Evolutionary conservation across 768 basidiomycete genomes (phyloP).

Genomic region (Phanerochaete carnosa): DNA sequence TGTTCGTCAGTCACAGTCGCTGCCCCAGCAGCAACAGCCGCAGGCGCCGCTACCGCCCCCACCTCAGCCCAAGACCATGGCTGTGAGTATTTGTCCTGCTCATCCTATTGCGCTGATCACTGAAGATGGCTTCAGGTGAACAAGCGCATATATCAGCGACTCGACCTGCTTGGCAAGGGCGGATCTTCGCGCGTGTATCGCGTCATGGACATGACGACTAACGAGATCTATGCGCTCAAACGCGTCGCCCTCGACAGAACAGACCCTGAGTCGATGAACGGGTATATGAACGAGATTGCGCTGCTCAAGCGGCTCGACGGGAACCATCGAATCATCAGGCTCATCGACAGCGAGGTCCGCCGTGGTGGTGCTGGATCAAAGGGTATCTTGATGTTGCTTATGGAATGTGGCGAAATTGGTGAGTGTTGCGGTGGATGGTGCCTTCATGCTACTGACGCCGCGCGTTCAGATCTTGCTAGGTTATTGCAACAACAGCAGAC

Average conservation of each 20-base stretch:
- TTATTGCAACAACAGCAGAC: slow-evolving; percentile 82
- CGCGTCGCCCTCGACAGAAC: slow-evolving; percentile 87
- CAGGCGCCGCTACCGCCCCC: neutral
- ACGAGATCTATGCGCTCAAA: slow-evolving; percentile 88
- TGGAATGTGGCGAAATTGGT: slow-evolving; percentile 93
- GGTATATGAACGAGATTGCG: slow-evolving; percentile 96
- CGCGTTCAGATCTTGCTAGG: slow-evolving; percentile 63
- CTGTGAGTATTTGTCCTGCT: neutral
- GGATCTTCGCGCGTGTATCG: slow-evolving; percentile 96
- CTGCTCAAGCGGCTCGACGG: slow-evolving; percentile 92
- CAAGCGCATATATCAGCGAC: slow-evolving; percentile 76
- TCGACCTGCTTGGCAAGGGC: slow-evolving; percentile 90
- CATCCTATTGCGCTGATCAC: neutral
- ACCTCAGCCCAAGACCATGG: neutral
- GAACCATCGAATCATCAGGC: slow-evolving; percentile 85
- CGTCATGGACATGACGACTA: slow-evolving; percentile 65
- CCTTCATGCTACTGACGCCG: neutral
- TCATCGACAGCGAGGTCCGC: slow-evolving; percentile 89
- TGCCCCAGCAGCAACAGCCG: slow-evolving; percentile 6
- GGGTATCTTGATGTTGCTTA: slow-evolving; percentile 78
- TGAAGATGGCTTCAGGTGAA: slow-evolving; percentile 52
- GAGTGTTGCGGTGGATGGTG: slow-evolving; percentile 4
- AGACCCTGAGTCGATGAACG: slow-evolving; percentile 83
- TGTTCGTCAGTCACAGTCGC: slow-evolving; percentile 8
- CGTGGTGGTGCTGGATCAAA: slow-evolving; percentile 66